Percentiles rank a stretch among this genome's conserved stretches.
Conservation (phyloP, 2,329 filamentous ascomycete species). For the Graphium sp. region DNA sequence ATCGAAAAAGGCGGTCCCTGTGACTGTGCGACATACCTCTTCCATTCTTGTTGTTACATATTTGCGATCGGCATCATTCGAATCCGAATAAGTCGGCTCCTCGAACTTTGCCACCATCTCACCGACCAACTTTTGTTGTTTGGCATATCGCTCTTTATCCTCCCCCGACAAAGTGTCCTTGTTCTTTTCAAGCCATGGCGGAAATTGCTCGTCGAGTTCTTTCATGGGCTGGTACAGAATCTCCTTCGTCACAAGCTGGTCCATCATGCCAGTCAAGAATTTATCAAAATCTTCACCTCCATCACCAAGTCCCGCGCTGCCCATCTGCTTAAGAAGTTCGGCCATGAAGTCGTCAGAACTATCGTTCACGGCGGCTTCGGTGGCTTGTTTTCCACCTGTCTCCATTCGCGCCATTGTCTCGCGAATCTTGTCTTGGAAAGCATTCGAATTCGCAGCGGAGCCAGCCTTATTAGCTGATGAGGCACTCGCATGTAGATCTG, state of each 20-base stretch:
- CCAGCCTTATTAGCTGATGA: constrained; percentile 10
- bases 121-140: constrained; percentile 61
- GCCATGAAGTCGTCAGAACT: constrained; percentile 51
- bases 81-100: constrained; percentile 62
- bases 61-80: constrained; percentile 64
- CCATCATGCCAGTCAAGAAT: constrained; percentile 96
- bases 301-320: constrained; percentile 40
- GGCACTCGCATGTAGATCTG: constrained; percentile 12
- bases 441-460: constrained; percentile 34
- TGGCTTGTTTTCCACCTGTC: constrained; percentile 56
- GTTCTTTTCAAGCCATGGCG: constrained; percentile 74
- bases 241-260: constrained; percentile 95
- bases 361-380: constrained; percentile 23
- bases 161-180: constrained; percentile 44
- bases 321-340: constrained; percentile 85
- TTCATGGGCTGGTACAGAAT: constrained; percentile 99
- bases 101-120: constrained; percentile 90
- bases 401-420: constrained; percentile 96
- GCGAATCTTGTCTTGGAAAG: constrained; percentile 84
- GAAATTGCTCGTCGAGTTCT: constrained; percentile 85
- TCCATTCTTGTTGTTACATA: constrained; percentile 98
- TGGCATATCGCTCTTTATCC: constrained; percentile 64
- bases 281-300: constrained; percentile 78
- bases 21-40: constrained; percentile 65
- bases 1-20: constrained; percentile 3